A percentile compares a stretch with the other conserved stretches of the same genome.
phyloP scores from a whole-genome alignment of 1,139 yeast species.

The Candida mesenterica region DNA sequence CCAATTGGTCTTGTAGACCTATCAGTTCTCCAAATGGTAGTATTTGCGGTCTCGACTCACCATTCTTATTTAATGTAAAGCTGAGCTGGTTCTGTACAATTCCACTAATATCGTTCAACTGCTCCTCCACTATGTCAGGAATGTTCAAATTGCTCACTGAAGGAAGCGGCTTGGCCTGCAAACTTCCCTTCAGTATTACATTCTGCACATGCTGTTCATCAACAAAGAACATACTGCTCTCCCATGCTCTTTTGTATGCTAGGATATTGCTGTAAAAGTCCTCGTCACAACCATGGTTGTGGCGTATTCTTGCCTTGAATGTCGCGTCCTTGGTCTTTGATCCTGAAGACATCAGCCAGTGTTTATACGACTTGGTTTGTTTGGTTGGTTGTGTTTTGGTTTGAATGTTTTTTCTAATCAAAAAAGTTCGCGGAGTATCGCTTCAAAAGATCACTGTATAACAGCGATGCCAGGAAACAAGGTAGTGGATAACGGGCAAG shows the following conservation, averaged over 20 bases:
- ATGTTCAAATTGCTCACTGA: background rate
- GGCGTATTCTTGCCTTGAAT: slow-evolving; percentile 35
- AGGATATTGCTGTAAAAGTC: slow-evolving; percentile 24
- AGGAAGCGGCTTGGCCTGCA: slow-evolving; percentile 1
- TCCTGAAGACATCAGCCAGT: slow-evolving; percentile 1
- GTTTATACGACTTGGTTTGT: slow-evolving; percentile 1
- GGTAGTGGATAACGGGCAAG: too few relatives aligned
- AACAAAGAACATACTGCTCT: slow-evolving; percentile 30
- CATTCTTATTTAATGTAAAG: slow-evolving; percentile 7
- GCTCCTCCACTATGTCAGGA: slow-evolving; percentile 2
- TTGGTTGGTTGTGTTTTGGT: background rate
- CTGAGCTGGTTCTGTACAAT: slow-evolving; percentile 1
- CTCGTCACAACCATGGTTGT: slow-evolving; percentile 36
- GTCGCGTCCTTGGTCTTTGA: slow-evolving; percentile 24
- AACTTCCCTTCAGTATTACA: slow-evolving; percentile 1
- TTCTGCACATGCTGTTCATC: slow-evolving; percentile 23
- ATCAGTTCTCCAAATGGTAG: slow-evolving; percentile 2
- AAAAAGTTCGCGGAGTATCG: too few relatives aligned
- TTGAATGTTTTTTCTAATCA: too few relatives aligned
- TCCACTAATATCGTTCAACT: slow-evolving; percentile 3
- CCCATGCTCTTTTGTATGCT: slow-evolving; percentile 36
- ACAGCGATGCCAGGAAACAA: too few relatives aligned
- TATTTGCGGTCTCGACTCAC: background rate
- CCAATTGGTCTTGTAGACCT: background rate
- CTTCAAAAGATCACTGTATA: too few relatives aligned